phyloP scores from a whole-genome alignment of 2,329 filamentous ascomycete species.

The Fusarium haematococcum region DNA sequence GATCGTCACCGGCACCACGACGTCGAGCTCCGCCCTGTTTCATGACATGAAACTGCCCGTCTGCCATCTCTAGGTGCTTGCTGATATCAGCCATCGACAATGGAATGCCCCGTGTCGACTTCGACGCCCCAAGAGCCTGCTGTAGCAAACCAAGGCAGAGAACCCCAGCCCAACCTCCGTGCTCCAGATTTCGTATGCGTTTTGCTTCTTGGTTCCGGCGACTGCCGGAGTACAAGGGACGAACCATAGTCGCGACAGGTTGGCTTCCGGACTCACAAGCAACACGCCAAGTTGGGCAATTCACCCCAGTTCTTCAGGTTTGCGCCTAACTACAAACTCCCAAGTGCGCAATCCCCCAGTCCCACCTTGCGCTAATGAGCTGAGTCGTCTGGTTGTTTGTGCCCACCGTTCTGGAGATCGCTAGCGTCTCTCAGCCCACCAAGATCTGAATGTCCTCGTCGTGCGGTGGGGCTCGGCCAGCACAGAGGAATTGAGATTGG shows the following conservation, averaged over 20 bases:
- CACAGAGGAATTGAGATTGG: slow-evolving; percentile 45
- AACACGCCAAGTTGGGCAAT: slow-evolving; percentile 15
- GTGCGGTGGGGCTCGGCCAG: slow-evolving; percentile 36
- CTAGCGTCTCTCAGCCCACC: slow-evolving; percentile 44
- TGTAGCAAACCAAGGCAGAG: neutral
- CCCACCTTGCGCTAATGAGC: slow-evolving; percentile 40
- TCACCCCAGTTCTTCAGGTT: slow-evolving; percentile 26
- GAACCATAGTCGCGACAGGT: slow-evolving; percentile 12
- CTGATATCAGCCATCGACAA: neutral
- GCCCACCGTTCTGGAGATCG: slow-evolving; percentile 46
- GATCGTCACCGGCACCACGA: slow-evolving; percentile 7
- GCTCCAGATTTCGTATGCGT: neutral
- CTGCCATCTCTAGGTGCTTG: neutral
- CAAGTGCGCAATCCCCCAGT: slow-evolving; percentile 19
- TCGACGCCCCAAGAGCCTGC: slow-evolving; percentile 4
- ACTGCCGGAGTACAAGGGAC: slow-evolving; percentile 23
- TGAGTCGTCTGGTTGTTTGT: slow-evolving; percentile 41
- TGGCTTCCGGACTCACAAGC: slow-evolving; percentile 16
- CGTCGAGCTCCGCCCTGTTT: slow-evolving; percentile 20
- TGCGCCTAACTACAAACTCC: slow-evolving; percentile 17
- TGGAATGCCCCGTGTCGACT: neutral
- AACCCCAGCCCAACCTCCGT: neutral
- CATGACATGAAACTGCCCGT: slow-evolving; percentile 26
- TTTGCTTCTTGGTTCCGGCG: slow-evolving; percentile 24
- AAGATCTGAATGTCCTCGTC: slow-evolving; percentile 42